phyloP scores from a whole-genome alignment of 805 yeast genomes.

The Barnettozyma vustinii region DNA sequence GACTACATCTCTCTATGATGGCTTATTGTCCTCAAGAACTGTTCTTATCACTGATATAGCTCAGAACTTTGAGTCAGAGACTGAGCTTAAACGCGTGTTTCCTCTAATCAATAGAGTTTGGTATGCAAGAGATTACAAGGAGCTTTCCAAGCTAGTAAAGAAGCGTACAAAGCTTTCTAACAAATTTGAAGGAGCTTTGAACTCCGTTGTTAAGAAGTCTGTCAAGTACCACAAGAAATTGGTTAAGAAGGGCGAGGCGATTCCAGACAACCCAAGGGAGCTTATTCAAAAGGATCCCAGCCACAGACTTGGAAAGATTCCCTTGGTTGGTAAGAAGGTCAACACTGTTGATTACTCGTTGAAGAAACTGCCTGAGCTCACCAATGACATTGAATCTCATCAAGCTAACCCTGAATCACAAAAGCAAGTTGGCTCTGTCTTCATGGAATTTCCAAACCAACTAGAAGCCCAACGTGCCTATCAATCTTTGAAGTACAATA shows the following conservation, averaged over 20 bases:
- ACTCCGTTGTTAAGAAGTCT: slow-evolving; percentile 54
- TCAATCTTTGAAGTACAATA: slow-evolving; percentile 64
- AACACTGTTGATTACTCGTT: slow-evolving; percentile 73
- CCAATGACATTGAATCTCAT: slow-evolving; percentile 51
- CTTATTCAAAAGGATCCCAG: slow-evolving; percentile 84
- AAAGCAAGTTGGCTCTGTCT: slow-evolving; percentile 56
- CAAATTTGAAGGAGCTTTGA: slow-evolving; percentile 64
- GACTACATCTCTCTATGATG: slow-evolving; percentile 68
- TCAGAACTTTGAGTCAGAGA: slow-evolving; percentile 40
- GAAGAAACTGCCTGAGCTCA: slow-evolving; percentile 62
- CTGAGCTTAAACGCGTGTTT: slow-evolving; percentile 49
- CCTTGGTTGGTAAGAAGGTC: slow-evolving; percentile 76
- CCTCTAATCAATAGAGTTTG: slow-evolving; percentile 56
- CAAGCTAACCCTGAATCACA: slow-evolving; percentile 51
- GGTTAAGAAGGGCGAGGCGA: slow-evolving; percentile 49
- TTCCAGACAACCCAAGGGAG: slow-evolving; percentile 50
- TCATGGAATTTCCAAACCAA: slow-evolving; percentile 68
- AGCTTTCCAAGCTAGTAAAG: slow-evolving; percentile 49
- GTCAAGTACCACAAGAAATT: slow-evolving; percentile 50
- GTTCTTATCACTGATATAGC: slow-evolving; percentile 64
- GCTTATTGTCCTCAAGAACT: slow-evolving; percentile 64
- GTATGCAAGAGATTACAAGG: slow-evolving; percentile 58
- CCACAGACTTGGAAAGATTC: slow-evolving; percentile 58
- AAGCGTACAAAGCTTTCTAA: slow-evolving; percentile 57
- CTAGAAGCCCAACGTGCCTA: slow-evolving; percentile 84